These are phyloP conservation scores for Wolfiporia cocos DNA, from an alignment of 1,284 basidiomycete species.

Conservation along the genomic window DNA sequence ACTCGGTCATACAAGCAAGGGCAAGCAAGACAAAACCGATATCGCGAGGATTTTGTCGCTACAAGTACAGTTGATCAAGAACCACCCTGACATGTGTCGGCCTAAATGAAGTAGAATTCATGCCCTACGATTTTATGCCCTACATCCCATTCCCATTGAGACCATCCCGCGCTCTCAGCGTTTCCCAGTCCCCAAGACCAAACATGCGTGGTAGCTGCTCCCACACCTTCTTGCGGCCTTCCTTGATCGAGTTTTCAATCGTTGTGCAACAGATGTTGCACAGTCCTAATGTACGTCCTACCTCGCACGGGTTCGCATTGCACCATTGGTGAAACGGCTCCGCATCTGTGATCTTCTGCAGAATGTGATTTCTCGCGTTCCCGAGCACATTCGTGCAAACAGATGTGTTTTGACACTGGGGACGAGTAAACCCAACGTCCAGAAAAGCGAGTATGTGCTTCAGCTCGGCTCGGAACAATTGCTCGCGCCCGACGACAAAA, in stretches of 20 bases:
- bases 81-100: no score
- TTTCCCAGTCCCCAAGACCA: constrained; percentile 7
- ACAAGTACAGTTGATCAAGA: no score
- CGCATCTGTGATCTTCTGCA: background rate
- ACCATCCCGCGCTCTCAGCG: constrained; percentile 3
- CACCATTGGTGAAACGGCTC: constrained; percentile 6
- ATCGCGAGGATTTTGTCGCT: no score
- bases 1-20: no score
- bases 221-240: constrained; percentile 3
- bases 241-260: constrained; percentile 1
- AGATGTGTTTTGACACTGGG: constrained; percentile 5
- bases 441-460: constrained; percentile 10
- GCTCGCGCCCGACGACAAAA: constrained; percentile 12
- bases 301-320: constrained; percentile 1
- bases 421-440: constrained; percentile 6
- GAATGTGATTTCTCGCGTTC: background rate
- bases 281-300: background rate
- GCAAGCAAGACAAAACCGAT: no score
- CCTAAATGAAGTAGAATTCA: no score
- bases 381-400: background rate
- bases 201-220: constrained; percentile 5
- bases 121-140: no score
- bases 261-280: constrained; percentile 1
- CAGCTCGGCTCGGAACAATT: constrained; percentile 5
- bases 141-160: no score